A percentile compares a stretch with the other conserved stretches of the same genome.
Conservation (phyloP, 306 rosid species). For the Oxytropis ochrocephala region DNA sequence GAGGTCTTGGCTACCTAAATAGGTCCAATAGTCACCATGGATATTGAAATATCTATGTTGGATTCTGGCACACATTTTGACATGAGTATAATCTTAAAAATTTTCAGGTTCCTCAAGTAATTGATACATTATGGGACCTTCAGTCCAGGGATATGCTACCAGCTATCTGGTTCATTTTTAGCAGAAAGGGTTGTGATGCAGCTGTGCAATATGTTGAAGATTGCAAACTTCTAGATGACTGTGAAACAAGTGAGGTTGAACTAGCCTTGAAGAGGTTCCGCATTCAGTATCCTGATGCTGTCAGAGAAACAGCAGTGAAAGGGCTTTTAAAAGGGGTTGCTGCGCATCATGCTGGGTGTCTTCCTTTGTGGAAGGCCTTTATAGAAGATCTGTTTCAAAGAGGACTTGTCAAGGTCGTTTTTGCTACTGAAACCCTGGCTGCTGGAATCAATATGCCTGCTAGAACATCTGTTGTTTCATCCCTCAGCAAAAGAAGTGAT, state of each 20-base stretch:
- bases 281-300: constrained; percentile 85
- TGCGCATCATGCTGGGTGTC: constrained; percentile 98
- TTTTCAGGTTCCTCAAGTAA: constrained; percentile 85
- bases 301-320: constrained; percentile 74
- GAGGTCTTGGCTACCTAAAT: not conserved
- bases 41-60: constrained; percentile 1
- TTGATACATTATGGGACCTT: constrained; percentile 81
- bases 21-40: constrained; percentile 4
- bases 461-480: constrained; percentile 83
- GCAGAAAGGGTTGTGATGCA: constrained; percentile 98
- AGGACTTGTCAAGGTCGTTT: constrained; percentile 95
- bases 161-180: constrained; percentile 96
- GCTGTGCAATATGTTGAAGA: constrained; percentile 82
- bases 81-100: not conserved
- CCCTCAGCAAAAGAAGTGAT: constrained; percentile 80
- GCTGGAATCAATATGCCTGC: constrained; percentile 99
- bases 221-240: constrained; percentile 72
- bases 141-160: constrained; percentile 85
- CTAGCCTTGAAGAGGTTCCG: constrained; percentile 86
- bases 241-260: constrained; percentile 79
- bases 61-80: constrained; percentile 9
- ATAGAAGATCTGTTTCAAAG: constrained; percentile 87
- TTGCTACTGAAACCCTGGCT: constrained; percentile 96
- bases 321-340: constrained; percentile 89
- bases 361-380: constrained; percentile 93